These are phyloP conservation scores for Linderniella brevidens DNA, from an alignment of 257 asterid genomes.

Conservation along the genomic window DNA sequence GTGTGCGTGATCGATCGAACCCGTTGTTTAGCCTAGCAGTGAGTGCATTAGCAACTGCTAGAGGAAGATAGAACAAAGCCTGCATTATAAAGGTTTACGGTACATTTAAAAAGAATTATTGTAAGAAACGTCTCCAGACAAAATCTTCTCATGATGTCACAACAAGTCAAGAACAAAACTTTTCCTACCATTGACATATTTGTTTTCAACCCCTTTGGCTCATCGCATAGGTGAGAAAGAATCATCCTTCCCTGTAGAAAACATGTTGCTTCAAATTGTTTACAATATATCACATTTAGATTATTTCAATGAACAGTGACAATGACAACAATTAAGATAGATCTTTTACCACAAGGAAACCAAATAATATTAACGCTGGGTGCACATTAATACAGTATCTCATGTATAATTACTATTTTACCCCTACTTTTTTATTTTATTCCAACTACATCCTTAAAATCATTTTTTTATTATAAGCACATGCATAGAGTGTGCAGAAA, in stretches of 20 bases:
- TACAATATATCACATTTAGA: not conserved
- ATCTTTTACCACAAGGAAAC: too few relatives aligned
- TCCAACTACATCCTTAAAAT: too few relatives aligned
- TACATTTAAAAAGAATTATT: not conserved
- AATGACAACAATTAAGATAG: too few relatives aligned
- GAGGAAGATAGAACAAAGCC: constrained; percentile 83
- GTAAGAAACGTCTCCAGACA: not conserved
- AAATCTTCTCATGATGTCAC: not conserved
- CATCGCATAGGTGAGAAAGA: constrained; percentile 91
- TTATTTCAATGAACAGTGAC: not conserved
- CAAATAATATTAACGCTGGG: too few relatives aligned
- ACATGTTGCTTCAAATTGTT: constrained; percentile 2
- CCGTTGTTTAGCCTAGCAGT: constrained; percentile 91
- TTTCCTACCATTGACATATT: not conserved
- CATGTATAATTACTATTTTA: too few relatives aligned
- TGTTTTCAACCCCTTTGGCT: constrained; percentile 98
- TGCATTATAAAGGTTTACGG: constrained; percentile 18
- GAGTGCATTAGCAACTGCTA: constrained; percentile 90
- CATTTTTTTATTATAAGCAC: not conserved
- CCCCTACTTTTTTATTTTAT: too few relatives aligned
- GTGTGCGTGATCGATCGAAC: constrained; percentile 22
- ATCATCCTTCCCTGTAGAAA: constrained; percentile 89
- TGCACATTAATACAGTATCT: too few relatives aligned
- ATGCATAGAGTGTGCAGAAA: not conserved
- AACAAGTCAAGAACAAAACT: not conserved